phyloP scores from a whole-genome alignment of 2,329 filamentous ascomycete species.

The Tricladium varicosporioides region DNA sequence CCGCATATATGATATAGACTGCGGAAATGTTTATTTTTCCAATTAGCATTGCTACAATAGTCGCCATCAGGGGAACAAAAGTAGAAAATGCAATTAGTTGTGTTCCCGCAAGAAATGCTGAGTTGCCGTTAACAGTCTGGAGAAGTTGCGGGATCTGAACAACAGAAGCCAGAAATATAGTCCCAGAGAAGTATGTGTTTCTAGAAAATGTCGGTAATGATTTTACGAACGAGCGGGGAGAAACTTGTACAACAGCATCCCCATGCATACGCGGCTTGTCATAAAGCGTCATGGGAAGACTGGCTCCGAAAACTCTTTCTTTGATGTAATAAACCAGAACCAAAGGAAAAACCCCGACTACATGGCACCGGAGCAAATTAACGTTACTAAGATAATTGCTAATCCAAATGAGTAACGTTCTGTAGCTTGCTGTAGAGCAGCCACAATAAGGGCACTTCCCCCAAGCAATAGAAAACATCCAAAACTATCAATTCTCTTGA shows the following conservation, averaged over 20 bases:
- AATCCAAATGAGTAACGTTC: neutral
- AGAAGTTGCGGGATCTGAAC: neutral
- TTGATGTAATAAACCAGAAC: neutral
- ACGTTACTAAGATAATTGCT: neutral
- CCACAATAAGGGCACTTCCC: neutral
- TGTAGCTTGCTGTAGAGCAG: neutral
- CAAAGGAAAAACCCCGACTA: neutral
- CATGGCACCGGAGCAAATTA: neutral
- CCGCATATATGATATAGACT: neutral
- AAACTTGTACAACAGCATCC: slow-evolving; percentile 2
- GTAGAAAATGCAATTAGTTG: neutral
- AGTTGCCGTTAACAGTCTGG: slow-evolving; percentile 1
- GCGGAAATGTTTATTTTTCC: neutral
- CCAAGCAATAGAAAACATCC: neutral
- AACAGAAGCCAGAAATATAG: neutral
- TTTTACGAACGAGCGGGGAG: neutral
- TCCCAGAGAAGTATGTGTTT: slow-evolving; percentile 1
- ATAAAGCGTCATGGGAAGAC: slow-evolving; percentile 5
- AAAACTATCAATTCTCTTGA: neutral
- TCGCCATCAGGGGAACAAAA: neutral
- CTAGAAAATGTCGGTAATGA: neutral
- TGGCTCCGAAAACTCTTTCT: neutral
- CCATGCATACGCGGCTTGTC: neutral
- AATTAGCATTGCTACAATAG: neutral
- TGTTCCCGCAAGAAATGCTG: neutral